Evolutionary conservation across 495 filamentous ascomycete genomes (phyloP).

Genomic region (Aspergillus panamensis): DNA sequence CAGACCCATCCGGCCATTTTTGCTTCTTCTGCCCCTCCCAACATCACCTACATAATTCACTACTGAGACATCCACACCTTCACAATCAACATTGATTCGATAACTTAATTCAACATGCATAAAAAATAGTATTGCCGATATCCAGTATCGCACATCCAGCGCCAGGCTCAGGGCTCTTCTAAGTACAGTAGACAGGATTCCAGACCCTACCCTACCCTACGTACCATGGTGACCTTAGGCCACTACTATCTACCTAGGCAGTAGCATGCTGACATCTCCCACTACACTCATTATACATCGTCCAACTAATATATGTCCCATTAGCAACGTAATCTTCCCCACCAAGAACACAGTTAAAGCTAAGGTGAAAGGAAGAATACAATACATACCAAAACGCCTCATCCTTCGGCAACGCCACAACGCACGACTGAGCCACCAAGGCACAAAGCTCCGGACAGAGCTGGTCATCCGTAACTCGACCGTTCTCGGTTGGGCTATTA

Average conservation of each 20-base stretch:
- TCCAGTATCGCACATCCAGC: background rate
- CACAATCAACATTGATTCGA: no score
- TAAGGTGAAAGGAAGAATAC: background rate
- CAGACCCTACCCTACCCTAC: background rate
- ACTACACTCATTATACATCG: background rate
- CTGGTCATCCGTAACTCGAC: background rate
- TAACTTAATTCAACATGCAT: background rate
- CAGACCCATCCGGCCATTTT: no score
- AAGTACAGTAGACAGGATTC: background rate
- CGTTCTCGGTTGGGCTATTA: background rate
- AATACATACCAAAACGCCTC: constrained; percentile 30
- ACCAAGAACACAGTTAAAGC: background rate
- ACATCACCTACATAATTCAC: no score
- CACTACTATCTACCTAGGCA: no score
- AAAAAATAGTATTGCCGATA: background rate
- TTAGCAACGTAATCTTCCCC: background rate
- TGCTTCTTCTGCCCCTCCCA: no score
- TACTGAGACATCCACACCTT: no score
- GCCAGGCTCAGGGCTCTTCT: background rate
- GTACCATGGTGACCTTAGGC: background rate
- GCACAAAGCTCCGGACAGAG: constrained; percentile 31
- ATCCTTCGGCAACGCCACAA: constrained; percentile 28
- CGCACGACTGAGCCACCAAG: constrained; percentile 27
- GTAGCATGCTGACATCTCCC: background rate
- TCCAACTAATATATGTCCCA: background rate